Conservation (phyloP, 768 basidiomycete species). For the Mycena albidolilacea region DNA sequence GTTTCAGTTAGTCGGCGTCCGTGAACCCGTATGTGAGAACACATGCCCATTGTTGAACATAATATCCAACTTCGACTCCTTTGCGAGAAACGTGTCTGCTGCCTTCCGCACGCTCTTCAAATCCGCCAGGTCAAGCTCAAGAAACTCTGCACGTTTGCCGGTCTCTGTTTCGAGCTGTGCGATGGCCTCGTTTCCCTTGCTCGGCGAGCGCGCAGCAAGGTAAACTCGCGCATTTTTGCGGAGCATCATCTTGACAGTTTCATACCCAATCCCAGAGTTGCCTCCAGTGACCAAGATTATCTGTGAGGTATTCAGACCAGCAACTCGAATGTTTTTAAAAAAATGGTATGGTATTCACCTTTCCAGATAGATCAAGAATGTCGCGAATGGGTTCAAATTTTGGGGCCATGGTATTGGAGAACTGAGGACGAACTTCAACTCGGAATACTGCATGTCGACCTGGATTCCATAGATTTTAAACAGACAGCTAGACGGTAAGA, state of each 20-base stretch:
- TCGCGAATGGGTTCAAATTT: constrained; percentile 1
- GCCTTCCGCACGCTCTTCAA: constrained; percentile 54
- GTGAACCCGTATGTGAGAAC: neutral
- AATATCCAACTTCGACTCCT: constrained; percentile 39
- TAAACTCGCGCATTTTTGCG: constrained; percentile 49
- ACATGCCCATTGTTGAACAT: constrained; percentile 43
- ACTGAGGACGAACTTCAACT: neutral
- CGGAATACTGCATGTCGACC: neutral
- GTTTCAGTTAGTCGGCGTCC: neutral
- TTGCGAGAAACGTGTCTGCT: constrained; percentile 53
- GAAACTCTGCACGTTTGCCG: constrained; percentile 39
- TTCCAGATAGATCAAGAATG: constrained; percentile 1
- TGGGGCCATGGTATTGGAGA: neutral
- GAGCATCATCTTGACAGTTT: constrained; percentile 47
- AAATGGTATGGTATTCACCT: neutral
- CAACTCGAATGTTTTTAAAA: no score
- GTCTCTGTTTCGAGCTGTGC: constrained; percentile 43
- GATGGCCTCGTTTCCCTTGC: constrained; percentile 43
- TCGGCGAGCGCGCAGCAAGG: constrained; percentile 46
- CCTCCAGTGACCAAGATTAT: constrained; percentile 34
- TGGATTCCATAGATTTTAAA: neutral
- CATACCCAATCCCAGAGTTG: constrained; percentile 42
- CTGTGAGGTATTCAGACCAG: neutral
- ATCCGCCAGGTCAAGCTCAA: constrained; percentile 61
- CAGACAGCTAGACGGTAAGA: neutral